A percentile compares a stretch with the other conserved stretches of the same genome.
Evolutionary conservation across 1,284 basidiomycete species (phyloP).

Genomic region (Marasmius tenuissimus): DNA sequence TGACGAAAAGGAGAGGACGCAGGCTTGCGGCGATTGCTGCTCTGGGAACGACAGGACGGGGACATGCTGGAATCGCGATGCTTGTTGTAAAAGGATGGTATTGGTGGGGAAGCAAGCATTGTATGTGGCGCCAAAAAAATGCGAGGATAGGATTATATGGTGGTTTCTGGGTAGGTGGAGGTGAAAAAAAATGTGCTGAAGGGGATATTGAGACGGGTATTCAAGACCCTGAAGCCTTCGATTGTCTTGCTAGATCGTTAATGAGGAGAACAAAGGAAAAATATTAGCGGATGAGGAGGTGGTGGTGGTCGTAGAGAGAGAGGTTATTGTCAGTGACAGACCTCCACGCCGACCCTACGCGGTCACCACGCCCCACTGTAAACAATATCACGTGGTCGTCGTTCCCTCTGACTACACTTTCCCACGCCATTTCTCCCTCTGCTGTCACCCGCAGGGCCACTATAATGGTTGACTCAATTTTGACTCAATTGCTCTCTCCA

Average conservation of each 20-base stretch:
- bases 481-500: not conserved
- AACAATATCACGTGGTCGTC: conserved; percentile 5
- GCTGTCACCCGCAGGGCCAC: not conserved
- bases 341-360: not conserved
- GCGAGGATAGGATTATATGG: conserved; percentile 3
- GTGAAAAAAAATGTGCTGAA: not conserved
- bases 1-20: conserved; percentile 62
- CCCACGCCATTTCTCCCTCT: not conserved
- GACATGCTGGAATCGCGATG: conserved; percentile 42
- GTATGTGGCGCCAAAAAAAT: conserved; percentile 15
- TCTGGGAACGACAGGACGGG: conserved; percentile 42
- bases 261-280: not conserved
- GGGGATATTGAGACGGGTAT: not conserved
- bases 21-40: conserved; percentile 43
- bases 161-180: not conserved
- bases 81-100: conserved; percentile 28
- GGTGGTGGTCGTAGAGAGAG: conserved; percentile 1
- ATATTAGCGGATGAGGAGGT: not conserved
- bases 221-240: not conserved
- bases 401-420: not conserved
- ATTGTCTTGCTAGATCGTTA: not conserved
- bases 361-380: not conserved
- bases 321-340: not conserved
- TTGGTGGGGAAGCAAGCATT: conserved; percentile 44
- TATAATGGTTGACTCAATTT: not conserved